Conservation (phyloP, 108 stramenopile species). For the Nannochloropsis oceanica region DNA sequence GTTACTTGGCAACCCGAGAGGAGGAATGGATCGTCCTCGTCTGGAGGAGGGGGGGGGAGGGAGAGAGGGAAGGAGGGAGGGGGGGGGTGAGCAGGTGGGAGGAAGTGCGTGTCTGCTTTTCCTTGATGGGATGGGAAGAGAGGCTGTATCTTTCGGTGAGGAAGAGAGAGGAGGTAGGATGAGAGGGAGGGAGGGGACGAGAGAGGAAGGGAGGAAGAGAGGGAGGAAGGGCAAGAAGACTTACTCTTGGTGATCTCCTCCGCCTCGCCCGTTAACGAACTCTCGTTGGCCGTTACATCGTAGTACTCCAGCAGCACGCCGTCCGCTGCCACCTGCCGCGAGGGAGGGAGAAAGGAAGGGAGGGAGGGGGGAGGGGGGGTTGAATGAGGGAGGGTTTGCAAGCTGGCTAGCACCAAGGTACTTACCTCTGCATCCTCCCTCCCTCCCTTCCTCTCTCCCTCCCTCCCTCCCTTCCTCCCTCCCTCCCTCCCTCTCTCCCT, state of each 20-base stretch:
- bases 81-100: neutral
- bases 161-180: too few species aligned
- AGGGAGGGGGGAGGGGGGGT: too few species aligned
- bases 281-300: slow-evolving; percentile 77
- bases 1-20: slow-evolving; percentile 30
- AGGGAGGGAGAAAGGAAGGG: neutral
- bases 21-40: slow-evolving; percentile 28
- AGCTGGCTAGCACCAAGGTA: too few species aligned
- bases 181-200: neutral
- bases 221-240: neutral
- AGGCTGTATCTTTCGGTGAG: too few species aligned
- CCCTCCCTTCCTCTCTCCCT: neutral
- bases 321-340: slow-evolving; percentile 58
- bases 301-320: slow-evolving; percentile 64
- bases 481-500: neutral
- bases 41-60: neutral
- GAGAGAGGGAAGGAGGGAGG: neutral
- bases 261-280: slow-evolving; percentile 81
- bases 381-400: too few species aligned
- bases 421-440: too few species aligned
- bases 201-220: neutral
- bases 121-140: too few species aligned
- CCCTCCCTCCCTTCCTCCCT: neutral
- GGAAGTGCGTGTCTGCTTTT: too few species aligned
- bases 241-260: slow-evolving; percentile 55